phyloP scores from a whole-genome alignment of 2,329 filamentous ascomycete species.

The Fusarium tricinctum region DNA sequence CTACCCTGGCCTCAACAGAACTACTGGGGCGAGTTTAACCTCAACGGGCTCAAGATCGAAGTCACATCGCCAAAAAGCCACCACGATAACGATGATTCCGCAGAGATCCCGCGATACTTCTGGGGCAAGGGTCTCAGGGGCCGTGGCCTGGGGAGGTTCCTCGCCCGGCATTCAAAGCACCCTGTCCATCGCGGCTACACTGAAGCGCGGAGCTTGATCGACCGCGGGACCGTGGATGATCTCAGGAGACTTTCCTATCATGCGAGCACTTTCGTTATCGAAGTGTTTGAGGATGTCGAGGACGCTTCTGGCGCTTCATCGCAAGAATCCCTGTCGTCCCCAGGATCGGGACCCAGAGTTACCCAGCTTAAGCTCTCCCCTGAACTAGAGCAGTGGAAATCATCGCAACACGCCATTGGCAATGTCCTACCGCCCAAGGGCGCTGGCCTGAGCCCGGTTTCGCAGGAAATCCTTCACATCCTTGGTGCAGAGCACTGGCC shows the following conservation, averaged over 20 bases:
- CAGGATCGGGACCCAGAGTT: constrained; percentile 24
- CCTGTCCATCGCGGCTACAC: constrained; percentile 35
- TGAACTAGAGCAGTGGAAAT: constrained; percentile 43
- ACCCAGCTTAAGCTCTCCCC: constrained; percentile 38
- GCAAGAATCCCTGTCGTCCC: constrained; percentile 18
- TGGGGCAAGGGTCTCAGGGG: constrained; percentile 43
- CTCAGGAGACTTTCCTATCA: constrained; percentile 33
- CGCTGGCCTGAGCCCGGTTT: constrained; percentile 36
- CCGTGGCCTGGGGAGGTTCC: constrained; percentile 30
- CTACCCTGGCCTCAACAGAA: constrained; percentile 39
- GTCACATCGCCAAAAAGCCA: constrained; percentile 17
- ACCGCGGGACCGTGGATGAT: constrained; percentile 33
- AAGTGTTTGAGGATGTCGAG: constrained; percentile 40
- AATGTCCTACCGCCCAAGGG: constrained; percentile 44
- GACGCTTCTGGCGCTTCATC: constrained; percentile 28
- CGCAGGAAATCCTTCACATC: constrained; percentile 24
- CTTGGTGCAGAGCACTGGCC: constrained; percentile 42
- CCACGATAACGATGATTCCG: constrained; percentile 4
- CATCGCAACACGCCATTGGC: constrained; percentile 36
- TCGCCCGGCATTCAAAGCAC: constrained; percentile 19
- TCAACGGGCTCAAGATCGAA: constrained; percentile 44
- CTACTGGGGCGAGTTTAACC: constrained; percentile 46
- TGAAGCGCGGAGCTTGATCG: constrained; percentile 42
- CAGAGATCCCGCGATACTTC: constrained; percentile 35
- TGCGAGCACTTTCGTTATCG: constrained; percentile 35